Percentiles rank a stretch among this genome's conserved stretches.
These are phyloP conservation scores for Pythium oligandrum DNA, from an alignment of 352 stramenopile species.

Conservation along the genomic window DNA sequence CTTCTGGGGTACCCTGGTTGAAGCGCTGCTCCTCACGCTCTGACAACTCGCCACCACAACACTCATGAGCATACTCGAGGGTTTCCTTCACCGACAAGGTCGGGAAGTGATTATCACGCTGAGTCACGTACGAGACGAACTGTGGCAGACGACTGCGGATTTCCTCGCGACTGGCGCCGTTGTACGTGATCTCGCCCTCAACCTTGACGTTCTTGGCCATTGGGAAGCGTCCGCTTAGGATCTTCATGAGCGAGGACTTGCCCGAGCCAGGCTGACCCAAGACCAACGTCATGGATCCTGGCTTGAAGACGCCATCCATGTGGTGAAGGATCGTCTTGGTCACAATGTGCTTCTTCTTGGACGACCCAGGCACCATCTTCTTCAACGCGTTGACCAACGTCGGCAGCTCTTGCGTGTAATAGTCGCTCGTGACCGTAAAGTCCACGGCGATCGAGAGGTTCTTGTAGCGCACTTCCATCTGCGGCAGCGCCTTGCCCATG, in stretches of 20 bases:
- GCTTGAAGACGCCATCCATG: slow-evolving; percentile 21
- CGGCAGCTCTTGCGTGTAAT: too few relatives aligned
- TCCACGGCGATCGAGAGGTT: too few relatives aligned
- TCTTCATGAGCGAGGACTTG: slow-evolving; percentile 21
- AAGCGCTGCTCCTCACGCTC: slow-evolving; percentile 22
- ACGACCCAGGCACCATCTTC: too few relatives aligned
- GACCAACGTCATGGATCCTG: slow-evolving; percentile 21
- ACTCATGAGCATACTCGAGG: slow-evolving; percentile 85
- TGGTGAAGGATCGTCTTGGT: slow-evolving; percentile 23
- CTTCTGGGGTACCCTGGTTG: slow-evolving; percentile 17
- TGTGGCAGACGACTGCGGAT: slow-evolving; percentile 19
- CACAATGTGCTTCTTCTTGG: too few relatives aligned
- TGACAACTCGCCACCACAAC: slow-evolving; percentile 2
- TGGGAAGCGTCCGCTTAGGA: slow-evolving; percentile 18
- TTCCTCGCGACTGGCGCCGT: slow-evolving; percentile 5
- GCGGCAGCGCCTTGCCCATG: too few relatives aligned
- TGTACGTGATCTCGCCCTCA: neutral
- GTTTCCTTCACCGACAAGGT: slow-evolving; percentile 87
- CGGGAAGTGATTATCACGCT: too few relatives aligned
- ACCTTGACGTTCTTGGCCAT: neutral
- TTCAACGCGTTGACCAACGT: too few relatives aligned
- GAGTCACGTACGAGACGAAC: slow-evolving; percentile 25
- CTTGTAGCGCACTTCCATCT: too few relatives aligned
- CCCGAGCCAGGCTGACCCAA: slow-evolving; percentile 1
- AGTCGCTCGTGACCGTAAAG: too few relatives aligned